Evolutionary conservation across 305 asterid species (phyloP).

Genomic region (Solanum hybrid): DNA sequence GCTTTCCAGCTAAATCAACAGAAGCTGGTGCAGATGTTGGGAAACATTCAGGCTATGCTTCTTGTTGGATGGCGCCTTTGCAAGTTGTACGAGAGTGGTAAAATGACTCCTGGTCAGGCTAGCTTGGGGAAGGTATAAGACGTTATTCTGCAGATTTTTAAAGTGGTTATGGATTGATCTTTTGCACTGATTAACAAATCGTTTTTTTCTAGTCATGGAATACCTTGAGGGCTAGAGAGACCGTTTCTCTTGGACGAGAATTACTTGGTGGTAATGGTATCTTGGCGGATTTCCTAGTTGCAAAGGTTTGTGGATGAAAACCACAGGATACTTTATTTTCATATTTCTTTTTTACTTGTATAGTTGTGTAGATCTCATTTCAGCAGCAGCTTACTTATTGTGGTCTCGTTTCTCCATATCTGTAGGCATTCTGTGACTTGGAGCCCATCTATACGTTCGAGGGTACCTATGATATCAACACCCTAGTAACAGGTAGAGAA

Average conservation of each 20-base stretch:
- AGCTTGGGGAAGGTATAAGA: slow-evolving; percentile 81
- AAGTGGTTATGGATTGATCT: slow-evolving; percentile 1
- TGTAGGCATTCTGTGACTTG: slow-evolving; percentile 89
- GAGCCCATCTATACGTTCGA: slow-evolving; percentile 94
- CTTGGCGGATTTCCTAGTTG: slow-evolving; percentile 71
- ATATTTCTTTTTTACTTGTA: background rate
- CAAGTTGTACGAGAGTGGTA: slow-evolving; percentile 86
- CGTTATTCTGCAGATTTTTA: background rate
- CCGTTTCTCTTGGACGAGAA: slow-evolving; percentile 84
- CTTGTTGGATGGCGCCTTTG: slow-evolving; percentile 96
- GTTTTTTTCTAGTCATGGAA: slow-evolving; percentile 67
- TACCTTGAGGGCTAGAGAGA: slow-evolving; percentile 71
- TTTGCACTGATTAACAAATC: background rate
- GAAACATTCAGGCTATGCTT: slow-evolving; percentile 82
- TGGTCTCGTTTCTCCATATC: background rate
- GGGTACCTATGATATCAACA: slow-evolving; percentile 95
- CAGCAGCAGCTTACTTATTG: background rate
- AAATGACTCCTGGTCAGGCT: slow-evolving; percentile 96
- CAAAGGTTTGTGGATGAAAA: slow-evolving; percentile 48
- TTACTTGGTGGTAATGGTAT: slow-evolving; percentile 96
- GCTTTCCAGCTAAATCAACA: slow-evolving; percentile 95
- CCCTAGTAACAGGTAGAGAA: slow-evolving; percentile 87
- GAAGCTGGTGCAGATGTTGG: slow-evolving; percentile 78
- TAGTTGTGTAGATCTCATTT: background rate
- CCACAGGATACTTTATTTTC: background rate